Evolutionary conservation across 2,329 filamentous ascomycete genomes (phyloP).

Genomic region (Exophiala sp.): DNA sequence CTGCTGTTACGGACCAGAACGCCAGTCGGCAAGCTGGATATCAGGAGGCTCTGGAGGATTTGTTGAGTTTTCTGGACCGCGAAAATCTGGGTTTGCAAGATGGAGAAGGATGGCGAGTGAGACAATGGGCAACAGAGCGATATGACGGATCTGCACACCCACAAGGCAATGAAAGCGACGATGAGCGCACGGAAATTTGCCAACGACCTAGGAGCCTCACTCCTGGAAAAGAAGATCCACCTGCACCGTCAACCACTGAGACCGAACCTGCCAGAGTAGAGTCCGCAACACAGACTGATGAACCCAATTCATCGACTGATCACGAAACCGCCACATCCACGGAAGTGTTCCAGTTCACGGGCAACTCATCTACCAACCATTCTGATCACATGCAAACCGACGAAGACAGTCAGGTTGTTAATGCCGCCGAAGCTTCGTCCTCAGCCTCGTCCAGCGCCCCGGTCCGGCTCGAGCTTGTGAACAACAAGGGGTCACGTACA

Average conservation of each 20-base stretch:
- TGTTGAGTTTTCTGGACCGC: conserved; percentile 79
- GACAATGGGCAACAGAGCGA: conserved; percentile 57
- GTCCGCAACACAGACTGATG: conserved; percentile 28
- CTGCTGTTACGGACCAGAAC: conserved; percentile 72
- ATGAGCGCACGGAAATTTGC: conserved; percentile 39
- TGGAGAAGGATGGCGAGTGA: conserved; percentile 68
- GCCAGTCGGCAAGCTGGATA: conserved; percentile 78
- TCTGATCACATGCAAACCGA: conserved; percentile 41
- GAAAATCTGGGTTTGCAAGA: conserved; percentile 74
- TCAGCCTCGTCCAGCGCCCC: conserved; percentile 31
- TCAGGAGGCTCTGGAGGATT: conserved; percentile 87
- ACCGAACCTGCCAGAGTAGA: conserved; percentile 12
- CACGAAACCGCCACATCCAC: conserved; percentile 7
- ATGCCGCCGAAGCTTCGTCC: conserved; percentile 26
- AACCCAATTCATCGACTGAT: conserved; percentile 26
- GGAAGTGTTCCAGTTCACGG: conserved; percentile 23
- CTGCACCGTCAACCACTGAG: conserved; percentile 33
- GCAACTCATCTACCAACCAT: background rate
- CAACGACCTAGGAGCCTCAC: conserved; percentile 26
- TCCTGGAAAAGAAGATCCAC: conserved; percentile 25
- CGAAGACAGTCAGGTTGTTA: conserved; percentile 31
- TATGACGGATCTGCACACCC: conserved; percentile 39
- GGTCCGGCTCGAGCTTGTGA: conserved; percentile 42
- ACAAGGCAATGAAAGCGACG: conserved; percentile 39
- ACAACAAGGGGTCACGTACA: conserved; percentile 40